phyloP scores from a whole-genome alignment of 495 filamentous ascomycete species.

The Wilcoxina mikolae region DNA sequence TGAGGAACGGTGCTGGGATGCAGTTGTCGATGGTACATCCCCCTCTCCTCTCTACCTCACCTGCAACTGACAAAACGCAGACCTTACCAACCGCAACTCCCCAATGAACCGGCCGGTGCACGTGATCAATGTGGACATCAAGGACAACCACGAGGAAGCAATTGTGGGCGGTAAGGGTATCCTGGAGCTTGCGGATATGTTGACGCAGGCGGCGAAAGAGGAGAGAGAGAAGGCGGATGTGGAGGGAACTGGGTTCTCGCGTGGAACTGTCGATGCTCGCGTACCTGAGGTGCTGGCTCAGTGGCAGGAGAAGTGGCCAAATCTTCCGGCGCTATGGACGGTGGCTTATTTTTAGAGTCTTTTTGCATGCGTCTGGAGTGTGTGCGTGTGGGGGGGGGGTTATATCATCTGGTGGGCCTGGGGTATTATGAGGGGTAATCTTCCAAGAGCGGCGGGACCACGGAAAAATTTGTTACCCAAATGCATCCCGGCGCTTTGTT shows the following conservation, averaged over 20 bases:
- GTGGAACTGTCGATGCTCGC: conserved; percentile 73
- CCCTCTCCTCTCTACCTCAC: conserved; percentile 1
- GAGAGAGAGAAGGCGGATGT: conserved; percentile 53
- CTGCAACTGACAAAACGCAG: conserved; percentile 30
- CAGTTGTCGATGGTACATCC: conserved; percentile 58
- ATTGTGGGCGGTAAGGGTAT: conserved; percentile 82
- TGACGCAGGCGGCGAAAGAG: conserved; percentile 68
- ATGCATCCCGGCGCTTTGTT: too few species aligned
- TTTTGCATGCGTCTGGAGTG: too few species aligned
- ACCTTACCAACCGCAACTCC: conserved; percentile 68
- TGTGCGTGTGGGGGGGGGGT: too few species aligned
- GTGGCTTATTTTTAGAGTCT: conserved; percentile 81
- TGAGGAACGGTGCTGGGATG: conserved; percentile 97
- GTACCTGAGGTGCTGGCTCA: conserved; percentile 87
- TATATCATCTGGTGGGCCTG: too few species aligned
- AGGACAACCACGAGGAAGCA: conserved; percentile 95
- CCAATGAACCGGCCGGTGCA: conserved; percentile 83
- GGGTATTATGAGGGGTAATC: too few species aligned
- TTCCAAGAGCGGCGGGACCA: too few species aligned
- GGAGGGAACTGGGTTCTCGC: conserved; percentile 46
- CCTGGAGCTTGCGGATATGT: conserved; percentile 69
- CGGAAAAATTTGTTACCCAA: too few species aligned
- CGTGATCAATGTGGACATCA: conserved; percentile 95
- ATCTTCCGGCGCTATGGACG: conserved; percentile 82
- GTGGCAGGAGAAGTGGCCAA: conserved; percentile 94